These are phyloP conservation scores for Haplosporangium sp. DNA, from an alignment of 371 early-diverging fungal species.

Conservation along the genomic window DNA sequence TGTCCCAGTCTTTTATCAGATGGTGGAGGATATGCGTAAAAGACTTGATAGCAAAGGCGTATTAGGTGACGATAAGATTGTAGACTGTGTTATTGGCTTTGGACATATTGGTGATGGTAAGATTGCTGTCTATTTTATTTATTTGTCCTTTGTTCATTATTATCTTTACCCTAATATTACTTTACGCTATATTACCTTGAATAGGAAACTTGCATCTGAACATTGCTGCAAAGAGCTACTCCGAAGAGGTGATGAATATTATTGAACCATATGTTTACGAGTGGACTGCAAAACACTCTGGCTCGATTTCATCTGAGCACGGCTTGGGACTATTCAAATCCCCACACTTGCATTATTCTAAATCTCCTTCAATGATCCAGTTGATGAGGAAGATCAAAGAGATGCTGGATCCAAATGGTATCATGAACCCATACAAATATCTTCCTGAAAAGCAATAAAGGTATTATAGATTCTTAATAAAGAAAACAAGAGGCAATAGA, in stretches of 20 bases:
- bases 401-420: slow-evolving; percentile 84
- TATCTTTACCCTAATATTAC: neutral
- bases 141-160: neutral
- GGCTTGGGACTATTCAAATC: slow-evolving; percentile 84
- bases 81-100: slow-evolving; percentile 87
- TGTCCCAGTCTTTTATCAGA: slow-evolving; percentile 82
- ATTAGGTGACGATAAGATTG: slow-evolving; percentile 65
- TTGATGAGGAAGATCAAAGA: slow-evolving; percentile 79
- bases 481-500: too few species aligned
- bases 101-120: slow-evolving; percentile 91
- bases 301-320: slow-evolving; percentile 65
- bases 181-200: too few species aligned
- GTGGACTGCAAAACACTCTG: slow-evolving; percentile 78
- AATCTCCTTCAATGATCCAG: slow-evolving; percentile 70
- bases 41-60: slow-evolving; percentile 70
- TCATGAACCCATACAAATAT: slow-evolving; percentile 87
- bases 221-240: slow-evolving; percentile 77
- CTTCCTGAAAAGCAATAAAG: slow-evolving; percentile 34
- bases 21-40: slow-evolving; percentile 82
- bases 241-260: slow-evolving; percentile 66
- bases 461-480: too few species aligned
- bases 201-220: slow-evolving; percentile 93
- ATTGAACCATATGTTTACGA: slow-evolving; percentile 97
- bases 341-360: slow-evolving; percentile 73
- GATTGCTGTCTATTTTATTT: neutral